A percentile compares a stretch with the other conserved stretches of the same genome.
These are phyloP conservation scores for Fusarium sp. DNA, from an alignment of 2,329 filamentous ascomycete genomes.

Conservation along the genomic window DNA sequence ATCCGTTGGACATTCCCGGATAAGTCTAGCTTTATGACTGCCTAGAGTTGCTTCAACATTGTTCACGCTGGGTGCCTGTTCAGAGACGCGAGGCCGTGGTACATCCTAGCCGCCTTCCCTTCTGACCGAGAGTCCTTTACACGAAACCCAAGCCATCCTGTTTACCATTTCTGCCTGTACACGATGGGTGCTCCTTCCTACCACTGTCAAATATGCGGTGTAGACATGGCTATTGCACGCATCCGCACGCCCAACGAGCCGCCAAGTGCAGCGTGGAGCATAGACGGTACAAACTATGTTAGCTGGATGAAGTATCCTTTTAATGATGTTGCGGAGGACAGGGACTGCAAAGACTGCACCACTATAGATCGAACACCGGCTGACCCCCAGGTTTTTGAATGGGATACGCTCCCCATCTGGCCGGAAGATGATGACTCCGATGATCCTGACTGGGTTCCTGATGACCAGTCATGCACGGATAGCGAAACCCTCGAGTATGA, in stretches of 20 bases:
- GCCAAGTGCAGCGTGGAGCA: not conserved
- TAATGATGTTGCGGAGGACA: not conserved
- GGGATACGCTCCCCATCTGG: not conserved
- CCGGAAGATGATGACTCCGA: not conserved
- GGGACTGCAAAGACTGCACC: not conserved
- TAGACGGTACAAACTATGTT: not conserved
- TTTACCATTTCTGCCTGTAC: not conserved
- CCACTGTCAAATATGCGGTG: slow-evolving; percentile 4
- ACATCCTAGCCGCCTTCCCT: not conserved
- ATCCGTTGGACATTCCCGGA: not conserved
- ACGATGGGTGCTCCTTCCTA: not conserved
- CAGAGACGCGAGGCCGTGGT: fast-evolving
- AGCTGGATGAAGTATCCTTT: not conserved
- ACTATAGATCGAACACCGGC: not conserved
- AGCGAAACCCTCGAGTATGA: not conserved
- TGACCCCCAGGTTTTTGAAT: not conserved
- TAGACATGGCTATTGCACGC: slow-evolving; percentile 12
- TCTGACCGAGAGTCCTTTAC: fast-evolving
- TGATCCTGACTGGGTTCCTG: not conserved
- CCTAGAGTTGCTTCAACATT: not conserved
- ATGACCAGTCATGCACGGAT: not conserved
- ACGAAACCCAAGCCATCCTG: not conserved
- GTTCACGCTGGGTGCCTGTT: not conserved
- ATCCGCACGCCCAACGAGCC: slow-evolving; percentile 5
- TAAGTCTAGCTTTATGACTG: not conserved